Evolutionary conservation across 192 early-diverging fungal species (phyloP), one percentile per base, ranked within the genome.

Genomic region (Gonapodya prolifera): DNA sequence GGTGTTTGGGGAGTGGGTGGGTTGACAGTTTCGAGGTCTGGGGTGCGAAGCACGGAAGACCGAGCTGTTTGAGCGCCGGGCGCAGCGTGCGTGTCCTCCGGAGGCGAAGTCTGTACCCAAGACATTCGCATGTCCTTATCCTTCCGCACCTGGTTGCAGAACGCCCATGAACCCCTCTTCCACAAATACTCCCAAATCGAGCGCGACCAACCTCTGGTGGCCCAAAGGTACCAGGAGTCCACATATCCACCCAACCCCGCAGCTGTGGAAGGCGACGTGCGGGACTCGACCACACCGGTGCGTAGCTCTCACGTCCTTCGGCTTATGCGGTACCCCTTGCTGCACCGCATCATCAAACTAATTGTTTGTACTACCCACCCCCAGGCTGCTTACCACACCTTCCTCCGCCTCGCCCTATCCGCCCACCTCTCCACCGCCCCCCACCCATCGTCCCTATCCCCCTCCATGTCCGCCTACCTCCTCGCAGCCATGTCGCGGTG

Each of bases 201-300:
- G 32, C 71, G 71, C 28, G 71, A 73, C 28, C 71, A 73, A 16
- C 71, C 71, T 29, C 8, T 13, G 71, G 28, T 73, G 71, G 71
- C 71, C 28, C 28, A 73, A 29, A 2, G 71, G 71, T 73, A 73
- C 31, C 71, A 73, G 71, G 71, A 18, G 28, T 73, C 71, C 8
- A 18, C 28, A 8, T 30, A 30, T 8, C 71, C 71, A 8, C 71
- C 71, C 71, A 73, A 73, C 31, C 71, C 71, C 71, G 71, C 71
- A 13, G 71, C 71, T 2, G 28, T 73, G 71, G 71, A 73, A 8
- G 71, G 28, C 18, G 71, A 30, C 8, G 18, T 29, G 18, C 16
- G 71, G 71, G 71, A 73, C 71, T 30, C 18, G 71, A 32, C 71
- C 8, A 73, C 28, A 8, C 71, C 71, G 71, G 71, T 32, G 71